Percentiles rank a stretch among this genome's conserved stretches.
Conservation (phyloP, 2,329 filamentous ascomycete species). For the Phaeoacremonium minimum region DNA sequence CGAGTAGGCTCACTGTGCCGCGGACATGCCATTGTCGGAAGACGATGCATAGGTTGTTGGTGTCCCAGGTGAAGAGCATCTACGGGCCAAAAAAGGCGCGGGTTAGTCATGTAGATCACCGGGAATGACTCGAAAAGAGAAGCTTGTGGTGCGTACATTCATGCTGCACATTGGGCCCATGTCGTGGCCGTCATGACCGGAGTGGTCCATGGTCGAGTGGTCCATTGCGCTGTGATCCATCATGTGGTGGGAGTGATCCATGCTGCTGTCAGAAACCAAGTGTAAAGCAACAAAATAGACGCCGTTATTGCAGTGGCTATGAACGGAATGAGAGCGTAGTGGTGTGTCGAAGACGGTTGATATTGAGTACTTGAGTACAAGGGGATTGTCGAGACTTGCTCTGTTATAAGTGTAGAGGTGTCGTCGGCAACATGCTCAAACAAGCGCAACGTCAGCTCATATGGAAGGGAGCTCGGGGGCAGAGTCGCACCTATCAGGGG, state of each 20-base stretch:
- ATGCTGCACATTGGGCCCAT: slow-evolving; percentile 75
- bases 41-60: slow-evolving; percentile 89
- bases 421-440: too few relatives aligned
- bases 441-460: too few relatives aligned
- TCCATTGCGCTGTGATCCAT: slow-evolving; percentile 45
- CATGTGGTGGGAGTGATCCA: slow-evolving; percentile 40
- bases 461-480: too few relatives aligned
- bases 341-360: too few relatives aligned
- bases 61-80: slow-evolving; percentile 99
- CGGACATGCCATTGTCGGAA: slow-evolving; percentile 88
- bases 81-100: slow-evolving; percentile 31
- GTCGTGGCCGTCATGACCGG: slow-evolving; percentile 51
- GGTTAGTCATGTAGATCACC: slow-evolving; percentile 10
- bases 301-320: too few relatives aligned
- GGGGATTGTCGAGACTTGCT: too few relatives aligned
- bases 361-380: too few relatives aligned
- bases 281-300: too few relatives aligned
- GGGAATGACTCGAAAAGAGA: not conserved
- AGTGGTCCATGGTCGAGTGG: slow-evolving; percentile 43
- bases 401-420: too few relatives aligned
- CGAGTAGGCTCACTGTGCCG: slow-evolving; percentile 66
- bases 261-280: too few relatives aligned
- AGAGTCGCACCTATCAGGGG: too few relatives aligned
- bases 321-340: too few relatives aligned
- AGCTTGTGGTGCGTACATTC: slow-evolving; percentile 59